Evolutionary conservation across 2,329 filamentous ascomycete genomes (phyloP).

Genomic region (Arthrobotrys conoides): DNA sequence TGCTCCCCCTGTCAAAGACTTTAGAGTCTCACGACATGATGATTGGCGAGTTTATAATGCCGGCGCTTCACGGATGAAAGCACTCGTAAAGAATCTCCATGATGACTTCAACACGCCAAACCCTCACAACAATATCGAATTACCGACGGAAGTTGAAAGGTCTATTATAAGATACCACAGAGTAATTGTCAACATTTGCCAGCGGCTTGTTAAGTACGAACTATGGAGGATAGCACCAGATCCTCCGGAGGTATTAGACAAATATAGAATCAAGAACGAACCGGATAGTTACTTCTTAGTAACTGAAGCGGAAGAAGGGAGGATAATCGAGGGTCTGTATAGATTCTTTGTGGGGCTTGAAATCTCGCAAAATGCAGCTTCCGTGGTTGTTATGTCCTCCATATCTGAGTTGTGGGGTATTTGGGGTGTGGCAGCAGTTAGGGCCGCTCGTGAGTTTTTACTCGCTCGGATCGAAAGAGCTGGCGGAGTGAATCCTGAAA

Average conservation of each 20-base stretch:
- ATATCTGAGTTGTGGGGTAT: neutral
- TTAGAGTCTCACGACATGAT: neutral
- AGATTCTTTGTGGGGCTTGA: conserved; percentile 2
- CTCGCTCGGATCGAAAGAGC: neutral
- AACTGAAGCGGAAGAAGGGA: neutral
- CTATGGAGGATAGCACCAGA: neutral
- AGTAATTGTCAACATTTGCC: neutral
- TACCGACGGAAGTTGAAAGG: neutral
- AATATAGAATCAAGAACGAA: neutral
- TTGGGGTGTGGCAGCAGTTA: neutral
- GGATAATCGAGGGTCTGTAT: neutral
- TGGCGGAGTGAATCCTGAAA: neutral
- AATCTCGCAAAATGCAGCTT: neutral
- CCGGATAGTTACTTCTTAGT: neutral
- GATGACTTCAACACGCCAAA: neutral
- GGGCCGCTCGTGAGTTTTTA: neutral
- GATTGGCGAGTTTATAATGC: neutral
- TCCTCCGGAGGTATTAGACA: neutral
- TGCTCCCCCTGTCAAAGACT: neutral
- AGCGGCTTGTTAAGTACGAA: neutral
- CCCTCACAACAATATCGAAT: neutral
- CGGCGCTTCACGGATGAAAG: neutral
- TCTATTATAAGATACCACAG: neutral
- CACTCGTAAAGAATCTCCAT: neutral
- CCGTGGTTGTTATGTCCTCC: neutral